A percentile compares a stretch with the other conserved stretches of the same genome.
phyloP scores from a whole-genome alignment of 306 rosid species.

The Vigna unguiculata region DNA sequence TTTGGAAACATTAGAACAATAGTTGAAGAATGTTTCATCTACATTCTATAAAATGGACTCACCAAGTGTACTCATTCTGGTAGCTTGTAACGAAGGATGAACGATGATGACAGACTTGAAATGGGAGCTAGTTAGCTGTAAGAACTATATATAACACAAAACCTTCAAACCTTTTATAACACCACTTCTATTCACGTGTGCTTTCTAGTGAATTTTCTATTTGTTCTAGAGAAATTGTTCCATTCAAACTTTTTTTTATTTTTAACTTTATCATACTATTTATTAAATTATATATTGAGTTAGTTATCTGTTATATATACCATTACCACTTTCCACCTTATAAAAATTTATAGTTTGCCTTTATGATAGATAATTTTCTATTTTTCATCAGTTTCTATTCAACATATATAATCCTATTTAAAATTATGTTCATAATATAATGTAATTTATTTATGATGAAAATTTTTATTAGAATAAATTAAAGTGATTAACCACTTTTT shows the following conservation, averaged over 20 bases:
- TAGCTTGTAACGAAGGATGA: constrained; percentile 2
- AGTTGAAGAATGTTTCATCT: not conserved
- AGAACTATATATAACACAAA: not conserved
- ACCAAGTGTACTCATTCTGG: not conserved
- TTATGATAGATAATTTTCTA: too few relatives aligned
- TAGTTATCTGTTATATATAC: too few relatives aligned
- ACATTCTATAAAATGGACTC: not conserved
- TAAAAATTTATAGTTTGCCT: too few relatives aligned
- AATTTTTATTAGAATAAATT: too few relatives aligned
- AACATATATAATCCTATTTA: too few relatives aligned
- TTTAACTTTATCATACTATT: too few relatives aligned
- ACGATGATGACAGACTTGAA: not conserved
- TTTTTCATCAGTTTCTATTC: too few relatives aligned
- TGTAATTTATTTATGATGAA: too few relatives aligned
- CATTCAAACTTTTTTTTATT: not conserved
- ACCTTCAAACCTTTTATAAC: constrained; percentile 6
- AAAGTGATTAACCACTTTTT: too few relatives aligned
- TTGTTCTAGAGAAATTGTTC: not conserved
- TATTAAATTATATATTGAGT: too few relatives aligned
- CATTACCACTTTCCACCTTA: too few relatives aligned
- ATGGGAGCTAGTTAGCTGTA: not conserved
- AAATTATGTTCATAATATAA: too few relatives aligned
- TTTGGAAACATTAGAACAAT: not conserved
- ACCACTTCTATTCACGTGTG: not conserved
- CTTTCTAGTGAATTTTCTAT: not conserved